Percentiles rank a stretch among this genome's conserved stretches.
Conservation (phyloP, 805 yeast genomes). For the Candida tammaniensis region DNA sequence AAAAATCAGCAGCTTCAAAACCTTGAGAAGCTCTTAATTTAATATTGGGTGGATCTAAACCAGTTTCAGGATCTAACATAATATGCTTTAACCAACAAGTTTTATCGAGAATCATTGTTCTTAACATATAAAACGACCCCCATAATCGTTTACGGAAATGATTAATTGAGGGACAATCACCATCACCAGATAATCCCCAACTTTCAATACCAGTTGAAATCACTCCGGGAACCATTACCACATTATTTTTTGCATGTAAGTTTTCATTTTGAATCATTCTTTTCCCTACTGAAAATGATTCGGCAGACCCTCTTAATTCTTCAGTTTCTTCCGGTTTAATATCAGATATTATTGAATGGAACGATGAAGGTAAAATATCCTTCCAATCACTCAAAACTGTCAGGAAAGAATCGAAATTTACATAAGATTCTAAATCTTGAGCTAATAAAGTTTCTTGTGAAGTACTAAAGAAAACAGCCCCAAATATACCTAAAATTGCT, state of each 20-base stretch:
- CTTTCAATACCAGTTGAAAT: conserved; percentile 92
- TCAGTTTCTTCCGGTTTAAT: conserved; percentile 33
- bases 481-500: conserved; percentile 62
- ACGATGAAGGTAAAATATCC: conserved; percentile 63
- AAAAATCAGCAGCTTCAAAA: conserved; percentile 94
- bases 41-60: conserved; percentile 84
- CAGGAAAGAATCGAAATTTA: conserved; percentile 54
- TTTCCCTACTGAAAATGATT: conserved; percentile 86
- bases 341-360: conserved; percentile 59
- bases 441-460: conserved; percentile 36
- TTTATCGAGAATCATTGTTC: conserved; percentile 89
- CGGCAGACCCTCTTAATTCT: conserved; percentile 55
- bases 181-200: conserved; percentile 78
- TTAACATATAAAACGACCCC: conserved; percentile 96
- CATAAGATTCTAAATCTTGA: conserved; percentile 48
- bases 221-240: conserved; percentile 93
- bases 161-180: conserved; percentile 76
- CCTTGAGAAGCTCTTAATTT: conserved; percentile 91
- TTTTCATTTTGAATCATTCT: conserved; percentile 51
- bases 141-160: conserved; percentile 91
- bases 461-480: conserved; percentile 58
- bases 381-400: conserved; percentile 60
- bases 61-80: conserved; percentile 86
- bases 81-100: conserved; percentile 91
- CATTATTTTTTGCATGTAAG: conserved; percentile 64